Conservation (phyloP, 176 grass and related monocot genomes). For the Eremochloa ophiuroides region DNA sequence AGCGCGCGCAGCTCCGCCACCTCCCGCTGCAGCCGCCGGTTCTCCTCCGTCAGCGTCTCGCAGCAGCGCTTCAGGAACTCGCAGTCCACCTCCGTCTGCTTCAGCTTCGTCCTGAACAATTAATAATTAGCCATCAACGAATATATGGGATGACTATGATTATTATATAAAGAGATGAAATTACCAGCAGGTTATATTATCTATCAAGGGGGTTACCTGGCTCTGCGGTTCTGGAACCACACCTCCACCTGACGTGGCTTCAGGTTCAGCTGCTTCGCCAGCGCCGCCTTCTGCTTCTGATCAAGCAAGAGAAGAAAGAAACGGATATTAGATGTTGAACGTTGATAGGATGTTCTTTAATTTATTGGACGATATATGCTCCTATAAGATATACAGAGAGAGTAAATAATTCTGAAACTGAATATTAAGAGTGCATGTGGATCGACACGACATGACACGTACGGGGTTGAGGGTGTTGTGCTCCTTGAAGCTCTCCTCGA, state of each 20-base stretch:
- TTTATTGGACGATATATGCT: not conserved
- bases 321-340: not conserved
- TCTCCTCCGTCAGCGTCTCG: conserved; percentile 73
- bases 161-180: not conserved
- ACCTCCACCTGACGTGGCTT: conserved; percentile 89
- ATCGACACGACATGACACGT: too few species aligned
- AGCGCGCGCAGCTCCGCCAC: conserved; percentile 78
- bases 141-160: not conserved
- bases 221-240: conserved; percentile 95
- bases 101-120: conserved; percentile 64
- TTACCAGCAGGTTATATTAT: not conserved
- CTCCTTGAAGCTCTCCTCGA: conserved; percentile 88
- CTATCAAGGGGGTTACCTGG: conserved; percentile 26
- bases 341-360: not conserved
- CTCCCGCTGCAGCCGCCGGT: conserved; percentile 72
- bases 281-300: conserved; percentile 80
- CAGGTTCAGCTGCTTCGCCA: conserved; percentile 76
- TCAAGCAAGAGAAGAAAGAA: not conserved
- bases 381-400: too few species aligned
- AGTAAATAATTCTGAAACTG: not conserved
- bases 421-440: too few species aligned
- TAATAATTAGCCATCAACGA: not conserved
- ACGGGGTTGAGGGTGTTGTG: conserved; percentile 87
- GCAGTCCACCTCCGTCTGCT: conserved; percentile 95
- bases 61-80: conserved; percentile 80